These are phyloP conservation scores for Scedosporium apiospermum DNA, from an alignment of 2,329 filamentous ascomycete genomes.

Conservation along the genomic window DNA sequence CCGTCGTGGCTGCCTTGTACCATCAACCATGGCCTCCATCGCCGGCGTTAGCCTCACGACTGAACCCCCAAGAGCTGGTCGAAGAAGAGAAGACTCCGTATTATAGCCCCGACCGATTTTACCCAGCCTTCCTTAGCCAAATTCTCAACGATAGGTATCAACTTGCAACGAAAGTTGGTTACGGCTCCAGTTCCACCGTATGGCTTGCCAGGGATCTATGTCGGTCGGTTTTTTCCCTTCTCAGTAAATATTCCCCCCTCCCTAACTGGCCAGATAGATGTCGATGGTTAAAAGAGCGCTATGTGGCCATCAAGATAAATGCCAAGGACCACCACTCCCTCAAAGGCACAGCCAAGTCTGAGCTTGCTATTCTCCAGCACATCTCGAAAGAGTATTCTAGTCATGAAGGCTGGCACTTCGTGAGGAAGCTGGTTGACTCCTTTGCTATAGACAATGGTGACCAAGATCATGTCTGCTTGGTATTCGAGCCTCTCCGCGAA, in stretches of 20 bases:
- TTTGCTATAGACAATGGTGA: slow-evolving; percentile 8
- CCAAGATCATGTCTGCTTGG: slow-evolving; percentile 12
- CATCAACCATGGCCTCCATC: neutral
- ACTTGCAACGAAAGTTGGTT: slow-evolving; percentile 8
- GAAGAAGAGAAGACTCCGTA: no score
- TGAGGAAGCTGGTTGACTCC: slow-evolving; percentile 11
- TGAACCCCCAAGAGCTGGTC: no score
- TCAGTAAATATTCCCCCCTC: neutral
- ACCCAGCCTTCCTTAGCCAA: slow-evolving; percentile 3
- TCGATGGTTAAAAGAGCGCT: slow-evolving; percentile 14
- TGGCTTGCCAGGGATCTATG: slow-evolving; percentile 8
- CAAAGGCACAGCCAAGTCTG: slow-evolving; percentile 7
- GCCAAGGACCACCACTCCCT: neutral
- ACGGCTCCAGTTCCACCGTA: slow-evolving; percentile 7
- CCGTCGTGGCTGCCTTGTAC: neutral
- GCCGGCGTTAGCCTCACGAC: neutral
- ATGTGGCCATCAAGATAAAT: slow-evolving; percentile 15
- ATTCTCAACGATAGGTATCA: slow-evolving; percentile 6
- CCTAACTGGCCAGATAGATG: slow-evolving; percentile 8
- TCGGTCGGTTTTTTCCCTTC: slow-evolving; percentile 1
- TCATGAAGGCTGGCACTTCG: slow-evolving; percentile 13
- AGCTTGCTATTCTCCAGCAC: slow-evolving; percentile 11
- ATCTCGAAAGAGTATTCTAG: slow-evolving; percentile 7
- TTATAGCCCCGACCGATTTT: neutral
- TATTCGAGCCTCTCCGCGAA: slow-evolving; percentile 13